These are phyloP conservation scores for Cutaneotrichosporon curvatum DNA, from an alignment of 1,284 basidiomycete species.

Conservation along the genomic window DNA sequence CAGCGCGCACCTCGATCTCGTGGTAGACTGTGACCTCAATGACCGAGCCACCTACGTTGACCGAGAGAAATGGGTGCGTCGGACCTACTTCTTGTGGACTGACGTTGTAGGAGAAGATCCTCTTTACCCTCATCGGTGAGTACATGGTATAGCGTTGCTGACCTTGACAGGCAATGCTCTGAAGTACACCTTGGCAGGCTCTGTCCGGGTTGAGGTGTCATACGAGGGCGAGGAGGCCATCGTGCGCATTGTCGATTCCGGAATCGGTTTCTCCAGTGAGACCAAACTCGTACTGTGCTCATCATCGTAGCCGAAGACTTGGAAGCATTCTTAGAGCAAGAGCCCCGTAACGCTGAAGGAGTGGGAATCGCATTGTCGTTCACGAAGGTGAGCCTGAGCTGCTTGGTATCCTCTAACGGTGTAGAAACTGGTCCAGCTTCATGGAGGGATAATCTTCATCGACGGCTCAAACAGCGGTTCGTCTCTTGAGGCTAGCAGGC, in stretches of 20 bases:
- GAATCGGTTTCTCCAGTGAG: slow-evolving; percentile 44
- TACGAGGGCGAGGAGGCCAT: slow-evolving; percentile 27
- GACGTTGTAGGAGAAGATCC: slow-evolving; percentile 43
- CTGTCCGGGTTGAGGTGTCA: slow-evolving; percentile 1
- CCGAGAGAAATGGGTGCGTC: slow-evolving; percentile 43
- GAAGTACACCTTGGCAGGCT: slow-evolving; percentile 39
- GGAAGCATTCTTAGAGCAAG: slow-evolving; percentile 40
- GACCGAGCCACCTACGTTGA: slow-evolving; percentile 40
- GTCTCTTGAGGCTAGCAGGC: no score
- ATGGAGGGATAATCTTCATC: slow-evolving; percentile 32
- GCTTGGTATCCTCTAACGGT: neutral
- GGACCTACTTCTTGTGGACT: neutral
- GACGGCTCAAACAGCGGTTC: no score
- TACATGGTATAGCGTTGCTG: slow-evolving; percentile 1
- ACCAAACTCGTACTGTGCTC: neutral
- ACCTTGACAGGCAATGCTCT: slow-evolving; percentile 35
- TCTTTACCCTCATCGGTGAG: slow-evolving; percentile 42
- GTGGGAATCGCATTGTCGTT: slow-evolving; percentile 43
- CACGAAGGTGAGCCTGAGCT: slow-evolving; percentile 15
- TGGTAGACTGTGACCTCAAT: slow-evolving; percentile 40
- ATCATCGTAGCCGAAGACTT: slow-evolving; percentile 27
- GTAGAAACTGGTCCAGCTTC: slow-evolving; percentile 46
- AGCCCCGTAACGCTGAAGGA: slow-evolving; percentile 36
- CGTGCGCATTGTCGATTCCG: slow-evolving; percentile 42
- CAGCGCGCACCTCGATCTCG: slow-evolving; percentile 33